Percentiles rank a stretch among this genome's conserved stretches.
Evolutionary conservation across 1,284 basidiomycete genomes (phyloP).

Genomic region (Malassezia vespertilionis): DNA sequence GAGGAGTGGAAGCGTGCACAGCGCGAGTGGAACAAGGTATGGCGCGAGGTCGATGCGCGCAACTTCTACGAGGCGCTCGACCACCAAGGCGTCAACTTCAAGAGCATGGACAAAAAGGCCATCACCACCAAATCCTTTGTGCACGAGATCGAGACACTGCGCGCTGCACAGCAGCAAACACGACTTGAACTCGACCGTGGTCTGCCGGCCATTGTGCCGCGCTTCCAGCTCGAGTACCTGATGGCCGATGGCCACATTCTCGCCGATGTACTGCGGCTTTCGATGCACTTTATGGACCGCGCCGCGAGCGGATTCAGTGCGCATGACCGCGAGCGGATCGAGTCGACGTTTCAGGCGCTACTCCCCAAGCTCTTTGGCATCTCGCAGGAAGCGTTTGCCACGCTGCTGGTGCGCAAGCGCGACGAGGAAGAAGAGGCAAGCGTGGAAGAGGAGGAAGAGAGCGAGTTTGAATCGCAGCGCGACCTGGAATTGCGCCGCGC

Average conservation of each 20-base stretch:
- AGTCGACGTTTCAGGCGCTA: conserved; percentile 73
- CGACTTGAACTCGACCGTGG: conserved; percentile 33
- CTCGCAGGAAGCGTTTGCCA: conserved; percentile 53
- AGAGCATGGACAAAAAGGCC: conserved; percentile 88
- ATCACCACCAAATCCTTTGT: conserved; percentile 83
- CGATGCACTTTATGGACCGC: conserved; percentile 80
- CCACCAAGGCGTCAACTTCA: conserved; percentile 89
- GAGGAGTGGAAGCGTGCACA: conserved; percentile 93
- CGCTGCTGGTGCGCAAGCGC: conserved; percentile 29
- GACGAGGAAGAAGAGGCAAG: conserved; percentile 18
- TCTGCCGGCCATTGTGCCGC: conserved; percentile 34
- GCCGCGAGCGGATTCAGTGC: conserved; percentile 57
- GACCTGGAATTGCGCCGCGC: conserved; percentile 21
- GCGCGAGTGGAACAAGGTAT: conserved; percentile 91
- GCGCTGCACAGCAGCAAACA: conserved; percentile 59
- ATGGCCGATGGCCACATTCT: conserved; percentile 71
- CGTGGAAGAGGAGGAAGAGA: conserved; percentile 44
- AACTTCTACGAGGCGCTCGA: conserved; percentile 88
- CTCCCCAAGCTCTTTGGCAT: conserved; percentile 72
- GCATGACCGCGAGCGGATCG: conserved; percentile 69
- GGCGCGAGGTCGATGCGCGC: conserved; percentile 90
- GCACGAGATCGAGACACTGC: conserved; percentile 70
- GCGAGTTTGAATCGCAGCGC: conserved; percentile 22
- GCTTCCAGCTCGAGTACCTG: conserved; percentile 63
- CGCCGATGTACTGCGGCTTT: conserved; percentile 76